Evolutionary conservation across 768 basidiomycete genomes (phyloP), one percentile per base, ranked within the genome.

Genomic region (Mycena metata): DNA sequence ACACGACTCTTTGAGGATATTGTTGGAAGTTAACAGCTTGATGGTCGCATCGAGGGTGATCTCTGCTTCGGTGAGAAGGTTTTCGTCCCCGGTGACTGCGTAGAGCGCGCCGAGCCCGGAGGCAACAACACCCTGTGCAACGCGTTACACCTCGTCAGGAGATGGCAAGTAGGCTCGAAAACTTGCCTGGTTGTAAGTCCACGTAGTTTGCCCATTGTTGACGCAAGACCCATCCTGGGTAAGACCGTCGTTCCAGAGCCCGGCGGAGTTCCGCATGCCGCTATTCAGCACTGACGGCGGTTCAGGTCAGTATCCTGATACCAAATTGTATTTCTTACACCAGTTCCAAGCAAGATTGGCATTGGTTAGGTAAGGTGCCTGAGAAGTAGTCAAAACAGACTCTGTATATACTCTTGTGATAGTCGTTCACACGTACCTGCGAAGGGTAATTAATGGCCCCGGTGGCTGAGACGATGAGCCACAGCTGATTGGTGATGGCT

Each of bases 401-500:
- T n/a, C n/a, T n/a, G n/a, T n/a, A n/a, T n/a, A n/a, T n/a, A n/a
- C n/a, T n/a, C n/a, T n/a, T n/a, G n/a, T n/a, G n/a, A n/a, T n/a
- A n/a, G n/a, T n/a, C n/a, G n/a, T n/a, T n/a, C n/a, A n/a, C n/a
- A n/a, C n/a, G n/a, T n/a, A n/a, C n/a, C n/a, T n/a, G n/a, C n/a
- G n/a, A 79, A 2, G 75, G 61, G 45, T 75, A 80, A 36, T 84
- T 78, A 35, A 83, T 70, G 70, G 83, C 87, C 10, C 84, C 88
- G 33, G 76, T 67, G 2, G 88, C 87, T 3, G 87, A 88, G 8
- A 83, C 80, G 39, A 84, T 75, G 17, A 89, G 77, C 77, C 87
- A 89, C 11, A 89, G 80, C 63, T 88, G 80, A 69, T 89, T 89
- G n/a, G 88, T 89, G 66, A 89, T 83, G 10, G 87, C 86, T 69